A percentile compares a stretch with the other conserved stretches of the same genome.
Evolutionary conservation across 306 rosid species (phyloP).

Genomic region (Vachellia pachyceras): DNA sequence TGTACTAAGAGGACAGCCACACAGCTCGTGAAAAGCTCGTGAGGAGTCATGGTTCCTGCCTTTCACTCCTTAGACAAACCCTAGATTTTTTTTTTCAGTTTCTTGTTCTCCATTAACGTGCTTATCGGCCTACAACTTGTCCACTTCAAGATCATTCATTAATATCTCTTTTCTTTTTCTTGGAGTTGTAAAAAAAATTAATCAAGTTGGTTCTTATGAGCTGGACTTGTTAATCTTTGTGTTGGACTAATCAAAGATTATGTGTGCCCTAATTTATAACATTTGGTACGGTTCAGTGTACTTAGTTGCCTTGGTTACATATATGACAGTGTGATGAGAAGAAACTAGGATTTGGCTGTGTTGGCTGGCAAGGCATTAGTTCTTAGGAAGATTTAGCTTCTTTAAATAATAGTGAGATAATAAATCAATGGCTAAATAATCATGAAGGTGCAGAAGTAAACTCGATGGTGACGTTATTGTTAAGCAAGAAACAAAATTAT

Average conservation of each 20-base stretch:
- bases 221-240: too few relatives aligned
- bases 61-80: slow-evolving; percentile 51
- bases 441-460: neutral
- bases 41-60: slow-evolving; percentile 51
- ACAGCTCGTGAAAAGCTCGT: slow-evolving; percentile 62
- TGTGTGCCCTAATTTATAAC: slow-evolving; percentile 40
- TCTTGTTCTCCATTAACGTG: slow-evolving; percentile 42
- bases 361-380: neutral
- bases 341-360: slow-evolving; percentile 9
- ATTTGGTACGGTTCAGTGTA: slow-evolving; percentile 57
- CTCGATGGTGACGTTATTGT: neutral
- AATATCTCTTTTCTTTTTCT: slow-evolving; percentile 1
- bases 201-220: too few relatives aligned
- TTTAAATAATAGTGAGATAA: neutral
- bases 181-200: too few relatives aligned
- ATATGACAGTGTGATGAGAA: slow-evolving; percentile 21
- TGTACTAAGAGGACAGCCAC: slow-evolving; percentile 51
- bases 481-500: neutral
- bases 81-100: slow-evolving; percentile 51
- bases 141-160: slow-evolving; percentile 45
- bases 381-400: neutral
- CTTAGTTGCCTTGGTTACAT: slow-evolving; percentile 42
- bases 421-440: neutral
- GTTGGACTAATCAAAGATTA: slow-evolving; percentile 58
- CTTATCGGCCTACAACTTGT: too few relatives aligned